Percentiles rank a stretch among this genome's conserved stretches.
Evolutionary conservation across 2,329 filamentous ascomycete species (phyloP).

Genomic region (Calonectria hongkongensis): DNA sequence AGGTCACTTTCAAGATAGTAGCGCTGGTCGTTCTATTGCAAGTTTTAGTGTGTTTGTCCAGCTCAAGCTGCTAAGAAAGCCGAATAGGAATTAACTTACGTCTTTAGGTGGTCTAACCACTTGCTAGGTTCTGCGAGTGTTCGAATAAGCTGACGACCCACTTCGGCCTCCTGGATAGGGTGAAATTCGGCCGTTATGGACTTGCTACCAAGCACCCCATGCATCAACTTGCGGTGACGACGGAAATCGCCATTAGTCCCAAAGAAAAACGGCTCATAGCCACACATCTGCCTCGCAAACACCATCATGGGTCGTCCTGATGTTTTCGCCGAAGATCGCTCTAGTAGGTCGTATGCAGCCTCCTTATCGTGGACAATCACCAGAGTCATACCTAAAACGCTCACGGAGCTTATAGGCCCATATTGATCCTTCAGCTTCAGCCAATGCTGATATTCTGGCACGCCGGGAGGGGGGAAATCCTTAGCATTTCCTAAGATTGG

Average conservation of each 20-base stretch:
- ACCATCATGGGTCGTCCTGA: slow-evolving; percentile 12
- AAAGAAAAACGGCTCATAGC: slow-evolving; percentile 15
- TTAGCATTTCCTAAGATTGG: not conserved
- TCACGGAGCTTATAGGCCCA: slow-evolving; percentile 17
- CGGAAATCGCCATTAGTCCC: not conserved
- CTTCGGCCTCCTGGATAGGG: slow-evolving; percentile 13
- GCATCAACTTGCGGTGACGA: slow-evolving; percentile 18
- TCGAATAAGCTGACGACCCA: slow-evolving; percentile 4
- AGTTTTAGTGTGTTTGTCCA: not conserved
- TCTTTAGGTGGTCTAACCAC: slow-evolving; percentile 12
- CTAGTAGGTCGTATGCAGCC: not conserved
- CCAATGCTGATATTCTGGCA: slow-evolving; percentile 17
- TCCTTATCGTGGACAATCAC: slow-evolving; percentile 5
- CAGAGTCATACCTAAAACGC: not conserved
- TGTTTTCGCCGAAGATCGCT: slow-evolving; percentile 1
- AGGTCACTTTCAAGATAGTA: slow-evolving; percentile 11
- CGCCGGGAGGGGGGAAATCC: not conserved
- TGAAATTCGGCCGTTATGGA: slow-evolving; percentile 8
- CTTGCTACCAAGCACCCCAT: slow-evolving; percentile 4
- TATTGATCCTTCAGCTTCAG: slow-evolving; percentile 4
- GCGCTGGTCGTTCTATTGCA: slow-evolving; percentile 2
- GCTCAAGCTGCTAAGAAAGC: not conserved
- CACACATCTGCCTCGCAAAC: slow-evolving; percentile 5
- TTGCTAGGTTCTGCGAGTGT: not conserved
- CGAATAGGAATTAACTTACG: not conserved